Evolutionary conservation across 768 basidiomycete genomes (phyloP).

Genomic region (Pleurotus tuoliensis): DNA sequence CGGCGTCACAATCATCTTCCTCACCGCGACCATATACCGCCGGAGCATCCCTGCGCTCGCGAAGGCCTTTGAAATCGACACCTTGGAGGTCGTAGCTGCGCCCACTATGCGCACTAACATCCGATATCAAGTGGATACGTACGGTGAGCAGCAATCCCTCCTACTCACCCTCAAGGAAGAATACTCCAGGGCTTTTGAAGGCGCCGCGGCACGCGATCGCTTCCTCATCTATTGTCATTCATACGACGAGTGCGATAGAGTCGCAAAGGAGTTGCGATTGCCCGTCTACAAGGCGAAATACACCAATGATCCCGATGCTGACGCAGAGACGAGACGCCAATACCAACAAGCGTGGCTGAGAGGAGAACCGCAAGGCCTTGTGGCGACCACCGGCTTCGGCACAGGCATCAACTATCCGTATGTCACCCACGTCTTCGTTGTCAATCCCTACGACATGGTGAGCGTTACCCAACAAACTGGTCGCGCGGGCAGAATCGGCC

Average conservation of each 20-base stretch:
- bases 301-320: too few species aligned
- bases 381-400: too few species aligned
- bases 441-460: too few species aligned
- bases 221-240: conserved; percentile 8
- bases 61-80: background rate
- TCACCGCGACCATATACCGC: conserved; percentile 5
- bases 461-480: too few species aligned
- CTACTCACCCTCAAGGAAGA: background rate
- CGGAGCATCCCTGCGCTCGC: background rate
- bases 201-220: background rate
- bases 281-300: too few species aligned
- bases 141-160: background rate
- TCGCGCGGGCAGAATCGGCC: too few species aligned
- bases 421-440: too few species aligned
- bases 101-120: conserved; percentile 6
- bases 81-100: background rate
- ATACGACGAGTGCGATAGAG: background rate
- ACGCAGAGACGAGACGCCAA: too few species aligned
- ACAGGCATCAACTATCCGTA: too few species aligned
- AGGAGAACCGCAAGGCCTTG: too few species aligned
- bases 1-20: conserved; percentile 2
- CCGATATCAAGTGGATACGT: background rate
- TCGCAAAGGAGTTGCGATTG: background rate
- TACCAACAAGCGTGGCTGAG: too few species aligned
- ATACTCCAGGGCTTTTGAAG: background rate